phyloP scores from a whole-genome alignment of 2,329 filamentous ascomycete genomes.

The Tolypocladium album region DNA sequence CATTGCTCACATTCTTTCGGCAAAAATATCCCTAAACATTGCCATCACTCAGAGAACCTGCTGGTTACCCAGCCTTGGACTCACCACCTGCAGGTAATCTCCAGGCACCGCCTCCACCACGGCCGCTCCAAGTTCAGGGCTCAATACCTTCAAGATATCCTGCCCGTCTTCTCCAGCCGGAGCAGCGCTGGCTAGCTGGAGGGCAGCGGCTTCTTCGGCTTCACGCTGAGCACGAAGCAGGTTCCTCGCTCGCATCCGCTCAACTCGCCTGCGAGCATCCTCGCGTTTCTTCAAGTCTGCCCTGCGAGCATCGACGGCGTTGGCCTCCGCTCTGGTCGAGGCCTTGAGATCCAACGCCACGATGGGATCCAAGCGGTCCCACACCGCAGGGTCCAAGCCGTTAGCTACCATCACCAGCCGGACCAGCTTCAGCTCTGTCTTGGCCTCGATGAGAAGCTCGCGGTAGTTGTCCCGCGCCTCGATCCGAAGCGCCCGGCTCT shows the following conservation, averaged over 20 bases:
- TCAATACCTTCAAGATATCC: not conserved
- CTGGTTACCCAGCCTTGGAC: not conserved
- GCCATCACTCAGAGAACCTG: not conserved
- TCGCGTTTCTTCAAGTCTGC: conserved; percentile 9
- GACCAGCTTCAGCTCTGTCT: conserved; percentile 16
- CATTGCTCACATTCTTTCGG: not conserved
- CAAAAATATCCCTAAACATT: not conserved
- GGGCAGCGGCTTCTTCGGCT: not conserved
- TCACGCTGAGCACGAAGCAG: not conserved
- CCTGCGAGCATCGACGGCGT: conserved; percentile 5
- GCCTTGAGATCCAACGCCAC: conserved; percentile 11
- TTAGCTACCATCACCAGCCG: conserved; percentile 13
- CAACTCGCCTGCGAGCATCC: conserved; percentile 11
- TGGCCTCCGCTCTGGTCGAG: conserved; percentile 8
- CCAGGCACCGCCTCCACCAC: not conserved
- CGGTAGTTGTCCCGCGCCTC: conserved; percentile 14
- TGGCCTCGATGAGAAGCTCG: conserved; percentile 10
- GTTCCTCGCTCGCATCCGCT: conserved; percentile 1
- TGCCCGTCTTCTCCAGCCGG: not conserved
- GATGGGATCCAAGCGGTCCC: conserved; percentile 6
- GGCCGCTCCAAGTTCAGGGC: not conserved
- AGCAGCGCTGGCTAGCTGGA: not conserved
- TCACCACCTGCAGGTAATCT: not conserved
- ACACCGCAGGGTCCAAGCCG: conserved; percentile 11
- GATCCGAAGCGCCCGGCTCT: conserved; percentile 19